phyloP scores from a whole-genome alignment of 129 eudicot species.

The Kitagawia praeruptora region DNA sequence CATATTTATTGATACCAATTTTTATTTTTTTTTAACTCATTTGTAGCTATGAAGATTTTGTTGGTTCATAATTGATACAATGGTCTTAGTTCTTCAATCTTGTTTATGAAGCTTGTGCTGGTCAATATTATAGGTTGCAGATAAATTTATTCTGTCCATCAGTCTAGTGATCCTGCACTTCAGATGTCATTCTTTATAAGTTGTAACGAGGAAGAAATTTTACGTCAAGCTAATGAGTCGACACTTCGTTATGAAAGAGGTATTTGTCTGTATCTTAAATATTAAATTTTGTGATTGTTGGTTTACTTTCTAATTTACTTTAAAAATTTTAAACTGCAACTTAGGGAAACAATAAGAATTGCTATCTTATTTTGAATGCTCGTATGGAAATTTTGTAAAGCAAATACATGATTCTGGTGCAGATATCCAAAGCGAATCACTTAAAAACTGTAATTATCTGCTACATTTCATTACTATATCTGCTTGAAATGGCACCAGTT shows the following conservation, averaged over 20 bases:
- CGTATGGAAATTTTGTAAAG: neutral
- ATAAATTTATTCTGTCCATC: constrained; percentile 46
- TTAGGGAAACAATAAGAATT: neutral
- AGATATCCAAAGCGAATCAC: neutral
- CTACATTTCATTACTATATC: neutral
- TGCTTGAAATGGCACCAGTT: neutral
- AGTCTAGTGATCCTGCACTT: constrained; percentile 34
- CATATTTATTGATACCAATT: neutral
- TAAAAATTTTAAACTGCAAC: too few relatives aligned
- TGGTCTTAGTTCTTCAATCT: neutral
- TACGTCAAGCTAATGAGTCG: constrained; percentile 76
- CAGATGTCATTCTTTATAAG: constrained; percentile 85
- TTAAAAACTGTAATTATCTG: neutral
- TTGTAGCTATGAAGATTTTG: neutral
- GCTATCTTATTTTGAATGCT: neutral
- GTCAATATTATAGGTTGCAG: constrained; percentile 52
- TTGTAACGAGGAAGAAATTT: constrained; percentile 41
- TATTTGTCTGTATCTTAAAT: constrained; percentile 4
- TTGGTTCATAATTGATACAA: neutral
- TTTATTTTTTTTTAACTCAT: neutral
- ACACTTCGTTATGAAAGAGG: constrained; percentile 69
- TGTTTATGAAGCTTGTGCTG: neutral
- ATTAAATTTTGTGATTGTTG: neutral
- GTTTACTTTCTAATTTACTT: too few relatives aligned
- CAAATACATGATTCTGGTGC: neutral